Percentiles rank a stretch among this genome's conserved stretches.
Evolutionary conservation across 805 yeast genomes (phyloP).

Genomic region (Schwanniomyces occidentalis): DNA sequence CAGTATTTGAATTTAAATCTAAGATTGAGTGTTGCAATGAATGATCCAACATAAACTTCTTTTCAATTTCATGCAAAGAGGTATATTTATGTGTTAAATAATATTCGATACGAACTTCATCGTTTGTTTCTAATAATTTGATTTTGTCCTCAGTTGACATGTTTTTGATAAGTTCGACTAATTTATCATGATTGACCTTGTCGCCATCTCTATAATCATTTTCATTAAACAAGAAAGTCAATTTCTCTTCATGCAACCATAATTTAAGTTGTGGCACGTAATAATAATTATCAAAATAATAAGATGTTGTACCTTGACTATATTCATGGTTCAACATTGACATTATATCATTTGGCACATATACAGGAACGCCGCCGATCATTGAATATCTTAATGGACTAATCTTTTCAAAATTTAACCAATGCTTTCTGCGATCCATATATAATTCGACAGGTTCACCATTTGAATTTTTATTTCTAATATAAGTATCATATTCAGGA

Average conservation of each 20-base stretch:
- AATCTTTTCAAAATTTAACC: conserved; percentile 35
- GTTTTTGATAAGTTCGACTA: conserved; percentile 12
- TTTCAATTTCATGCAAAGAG: conserved; percentile 23
- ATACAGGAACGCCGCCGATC: conserved; percentile 53
- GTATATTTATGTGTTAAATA: conserved; percentile 25
- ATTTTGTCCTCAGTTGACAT: conserved; percentile 23
- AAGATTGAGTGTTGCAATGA: conserved; percentile 15
- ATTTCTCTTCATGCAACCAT: conserved; percentile 19
- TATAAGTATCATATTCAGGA: conserved; percentile 15
- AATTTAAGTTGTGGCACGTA: conserved; percentile 25
- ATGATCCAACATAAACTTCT: conserved; percentile 20
- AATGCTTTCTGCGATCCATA: conserved; percentile 36
- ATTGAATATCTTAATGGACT: conserved; percentile 53
- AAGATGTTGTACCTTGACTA: conserved; percentile 21
- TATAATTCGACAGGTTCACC: conserved; percentile 22
- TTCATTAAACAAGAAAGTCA: conserved; percentile 14
- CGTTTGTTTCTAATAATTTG: conserved; percentile 19
- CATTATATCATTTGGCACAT: conserved; percentile 27
- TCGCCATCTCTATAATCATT: conserved; percentile 12
- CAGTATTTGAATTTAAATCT: conserved; percentile 18
- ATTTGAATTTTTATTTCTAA: conserved; percentile 18
- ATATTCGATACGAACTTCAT: conserved; percentile 26
- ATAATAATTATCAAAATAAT: conserved; percentile 19
- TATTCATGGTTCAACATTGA: conserved; percentile 29
- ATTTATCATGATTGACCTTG: conserved; percentile 11